phyloP scores from a whole-genome alignment of 495 filamentous ascomycete genomes.

The Barbatosphaeria neglecta region DNA sequence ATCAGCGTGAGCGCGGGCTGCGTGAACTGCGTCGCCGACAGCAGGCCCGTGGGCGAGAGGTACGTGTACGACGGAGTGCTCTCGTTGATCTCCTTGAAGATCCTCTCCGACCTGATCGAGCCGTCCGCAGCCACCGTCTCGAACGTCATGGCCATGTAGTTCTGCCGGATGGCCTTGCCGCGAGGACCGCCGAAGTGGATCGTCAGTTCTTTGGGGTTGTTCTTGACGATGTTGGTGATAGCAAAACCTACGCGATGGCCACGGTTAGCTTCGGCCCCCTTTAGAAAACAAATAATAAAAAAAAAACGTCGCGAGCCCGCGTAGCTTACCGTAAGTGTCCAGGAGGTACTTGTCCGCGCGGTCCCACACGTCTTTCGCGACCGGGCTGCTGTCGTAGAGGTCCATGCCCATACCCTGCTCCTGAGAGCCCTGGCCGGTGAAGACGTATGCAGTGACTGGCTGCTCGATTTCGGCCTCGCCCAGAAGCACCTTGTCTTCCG shows the following conservation, averaged over 20 bases:
- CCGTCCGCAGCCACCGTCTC: conserved; percentile 89
- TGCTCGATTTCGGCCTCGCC: conserved; percentile 98
- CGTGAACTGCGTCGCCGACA: conserved; percentile 97
- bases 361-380: conserved; percentile 97
- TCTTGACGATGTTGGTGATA: conserved; percentile 97
- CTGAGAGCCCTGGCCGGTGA: conserved; percentile 95
- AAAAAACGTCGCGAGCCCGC: not conserved
- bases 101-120: conserved; percentile 91
- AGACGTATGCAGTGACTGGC: conserved; percentile 93
- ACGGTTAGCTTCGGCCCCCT: conserved; percentile 23
- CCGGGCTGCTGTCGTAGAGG: conserved; percentile 80
- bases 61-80: conserved; percentile 91
- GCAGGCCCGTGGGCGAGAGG: conserved; percentile 84
- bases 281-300: not conserved
- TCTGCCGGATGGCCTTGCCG: conserved; percentile 92
- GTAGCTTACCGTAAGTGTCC: conserved; percentile 85
- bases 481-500: conserved; percentile 86
- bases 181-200: conserved; percentile 96
- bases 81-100: conserved; percentile 95
- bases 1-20: conserved; percentile 95
- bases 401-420: conserved; percentile 99
- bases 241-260: conserved; percentile 69
- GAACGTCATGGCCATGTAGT: conserved; percentile 99
- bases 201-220: conserved; percentile 97
- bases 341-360: conserved; percentile 95